A percentile compares a stretch with the other conserved stretches of the same genome.
Evolutionary conservation across 2,329 filamentous ascomycete species (phyloP).

Genomic region (Aureobasidium musti): DNA sequence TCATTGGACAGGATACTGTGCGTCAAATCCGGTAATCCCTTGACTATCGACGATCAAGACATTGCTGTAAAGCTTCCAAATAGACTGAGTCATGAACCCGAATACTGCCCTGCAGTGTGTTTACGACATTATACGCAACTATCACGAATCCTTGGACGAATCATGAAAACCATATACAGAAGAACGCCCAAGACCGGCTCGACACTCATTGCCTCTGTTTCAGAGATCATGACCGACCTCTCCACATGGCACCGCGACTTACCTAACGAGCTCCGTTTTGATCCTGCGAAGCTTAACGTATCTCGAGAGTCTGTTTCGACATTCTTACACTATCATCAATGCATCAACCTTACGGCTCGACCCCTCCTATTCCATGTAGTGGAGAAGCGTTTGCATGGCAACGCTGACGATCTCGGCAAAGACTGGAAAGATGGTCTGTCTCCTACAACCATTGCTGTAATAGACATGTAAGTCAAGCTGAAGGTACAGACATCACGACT

Average conservation of each 20-base stretch:
- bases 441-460: conserved; percentile 53
- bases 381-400: conserved; percentile 50
- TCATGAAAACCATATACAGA: conserved; percentile 55
- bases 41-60: conserved; percentile 58
- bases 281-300: conserved; percentile 37
- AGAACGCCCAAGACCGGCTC: conserved; percentile 51
- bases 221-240: conserved; percentile 54
- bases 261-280: conserved; percentile 47
- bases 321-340: conserved; percentile 59
- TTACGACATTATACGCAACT: conserved; percentile 56
- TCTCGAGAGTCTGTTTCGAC: conserved; percentile 56
- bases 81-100: conserved; percentile 43
- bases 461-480: too few species aligned
- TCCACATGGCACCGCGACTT: conserved; percentile 54
- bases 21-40: conserved; percentile 58
- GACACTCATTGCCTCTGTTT: conserved; percentile 54
- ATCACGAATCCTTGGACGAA: conserved; percentile 55
- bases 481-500: too few species aligned
- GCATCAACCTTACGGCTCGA: conserved; percentile 59
- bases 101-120: conserved; percentile 52
- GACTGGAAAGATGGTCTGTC: conserved; percentile 55
- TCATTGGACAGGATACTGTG: conserved; percentile 57
- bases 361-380: conserved; percentile 58
- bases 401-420: conserved; percentile 33
- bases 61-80: conserved; percentile 50